Percentiles rank a stretch among this genome's conserved stretches.
Conservation (phyloP, 208 protist species). For the Perkinsela sp. region DNA sequence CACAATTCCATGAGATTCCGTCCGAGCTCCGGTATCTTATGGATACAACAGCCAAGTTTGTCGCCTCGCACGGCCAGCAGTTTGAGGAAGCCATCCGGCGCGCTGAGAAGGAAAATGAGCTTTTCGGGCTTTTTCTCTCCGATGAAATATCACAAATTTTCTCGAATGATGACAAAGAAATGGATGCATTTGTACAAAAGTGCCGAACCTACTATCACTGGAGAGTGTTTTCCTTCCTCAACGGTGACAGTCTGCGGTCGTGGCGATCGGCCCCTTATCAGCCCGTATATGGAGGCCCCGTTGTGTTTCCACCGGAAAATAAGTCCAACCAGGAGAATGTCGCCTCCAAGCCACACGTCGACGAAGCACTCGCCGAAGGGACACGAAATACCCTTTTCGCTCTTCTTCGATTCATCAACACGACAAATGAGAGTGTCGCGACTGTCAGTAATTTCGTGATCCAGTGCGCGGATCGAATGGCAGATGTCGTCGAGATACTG, state of each 20-base stretch:
- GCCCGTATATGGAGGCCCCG: background rate
- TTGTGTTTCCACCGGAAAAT: background rate
- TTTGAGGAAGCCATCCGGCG: background rate
- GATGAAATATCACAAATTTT: background rate
- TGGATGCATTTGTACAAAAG: background rate
- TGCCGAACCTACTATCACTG: background rate
- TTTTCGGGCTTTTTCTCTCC: background rate
- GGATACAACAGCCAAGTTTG: background rate
- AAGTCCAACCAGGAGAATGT: background rate
- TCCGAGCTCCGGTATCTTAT: background rate
- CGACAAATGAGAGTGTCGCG: too few species aligned
- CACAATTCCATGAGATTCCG: background rate
- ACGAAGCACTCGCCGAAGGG: too few species aligned
- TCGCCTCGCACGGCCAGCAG: background rate
- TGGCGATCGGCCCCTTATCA: background rate
- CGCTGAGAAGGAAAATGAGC: background rate
- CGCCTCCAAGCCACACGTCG: too few species aligned
- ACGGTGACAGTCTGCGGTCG: background rate
- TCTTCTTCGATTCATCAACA: too few species aligned
- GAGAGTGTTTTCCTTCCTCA: background rate
- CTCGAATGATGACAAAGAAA: background rate
- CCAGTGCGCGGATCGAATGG: too few species aligned
- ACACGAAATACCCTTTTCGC: too few species aligned
- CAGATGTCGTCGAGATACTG: too few species aligned
- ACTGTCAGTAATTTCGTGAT: too few species aligned